phyloP scores from a whole-genome alignment of 2,329 filamentous ascomycete genomes.

The Colletotrichum godetiae region DNA sequence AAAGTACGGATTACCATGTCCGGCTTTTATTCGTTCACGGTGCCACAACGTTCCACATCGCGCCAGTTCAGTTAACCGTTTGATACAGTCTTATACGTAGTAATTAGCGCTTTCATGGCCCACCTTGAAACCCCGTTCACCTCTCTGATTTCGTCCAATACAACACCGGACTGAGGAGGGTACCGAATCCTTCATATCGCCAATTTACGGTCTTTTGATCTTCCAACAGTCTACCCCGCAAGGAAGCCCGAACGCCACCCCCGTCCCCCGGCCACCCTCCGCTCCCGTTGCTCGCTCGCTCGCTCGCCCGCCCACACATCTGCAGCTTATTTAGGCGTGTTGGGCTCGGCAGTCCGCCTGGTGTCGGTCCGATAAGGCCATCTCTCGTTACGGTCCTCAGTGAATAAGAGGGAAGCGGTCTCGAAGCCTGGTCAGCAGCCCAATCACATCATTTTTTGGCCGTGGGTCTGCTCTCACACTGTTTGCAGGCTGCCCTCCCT shows the following conservation, averaged over 20 bases:
- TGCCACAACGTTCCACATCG: slow-evolving; percentile 3
- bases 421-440: neutral
- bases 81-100: slow-evolving; percentile 3
- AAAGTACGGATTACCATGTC: neutral
- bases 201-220: neutral
- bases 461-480: slow-evolving; percentile 11
- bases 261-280: slow-evolving; percentile 25
- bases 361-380: slow-evolving; percentile 29
- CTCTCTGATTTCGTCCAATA: slow-evolving; percentile 19
- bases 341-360: slow-evolving; percentile 32
- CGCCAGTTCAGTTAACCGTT: slow-evolving; percentile 4
- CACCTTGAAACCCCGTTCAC: neutral
- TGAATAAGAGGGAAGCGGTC: neutral
- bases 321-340: slow-evolving; percentile 33
- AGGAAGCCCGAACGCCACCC: slow-evolving; percentile 14
- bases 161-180: neutral
- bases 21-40: slow-evolving; percentile 5
- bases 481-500: slow-evolving; percentile 29
- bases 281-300: slow-evolving; percentile 6
- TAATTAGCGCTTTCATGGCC: slow-evolving; percentile 7
- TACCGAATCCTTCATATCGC: neutral
- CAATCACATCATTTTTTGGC: neutral
- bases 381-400: neutral
- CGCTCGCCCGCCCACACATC: slow-evolving; percentile 25
- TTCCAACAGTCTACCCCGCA: slow-evolving; percentile 24